A percentile compares a stretch with the other conserved stretches of the same genome.
These are phyloP conservation scores for Camptophora hylomeconis DNA, from an alignment of 2,329 filamentous ascomycete species.

Conservation along the genomic window DNA sequence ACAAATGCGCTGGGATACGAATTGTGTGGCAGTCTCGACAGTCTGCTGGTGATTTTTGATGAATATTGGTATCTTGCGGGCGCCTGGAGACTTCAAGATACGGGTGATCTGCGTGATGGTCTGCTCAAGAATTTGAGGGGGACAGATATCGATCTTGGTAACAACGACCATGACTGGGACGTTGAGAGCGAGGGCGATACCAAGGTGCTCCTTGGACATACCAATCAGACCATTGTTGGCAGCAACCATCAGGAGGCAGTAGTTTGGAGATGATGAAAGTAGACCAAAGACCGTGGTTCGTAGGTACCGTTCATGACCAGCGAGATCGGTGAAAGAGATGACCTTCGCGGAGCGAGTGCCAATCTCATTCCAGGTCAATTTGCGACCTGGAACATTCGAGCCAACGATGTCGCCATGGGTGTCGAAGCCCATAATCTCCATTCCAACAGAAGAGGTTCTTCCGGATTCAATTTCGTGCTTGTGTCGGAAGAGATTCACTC, in stretches of 20 bases:
- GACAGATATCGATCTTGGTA: constrained; percentile 97
- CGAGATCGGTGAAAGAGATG: constrained; percentile 89
- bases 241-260: constrained; percentile 95
- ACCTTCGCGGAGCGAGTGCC: constrained; percentile 90
- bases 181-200: constrained; percentile 85
- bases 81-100: constrained; percentile 86
- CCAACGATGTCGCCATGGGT: constrained; percentile 69
- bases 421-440: constrained; percentile 99
- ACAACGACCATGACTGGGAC: constrained; percentile 96
- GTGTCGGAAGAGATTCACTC: constrained; percentile 91
- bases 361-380: constrained; percentile 94
- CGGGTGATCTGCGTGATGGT: constrained; percentile 83
- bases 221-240: constrained; percentile 94
- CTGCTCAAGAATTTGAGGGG: constrained; percentile 85
- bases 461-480: constrained; percentile 97
- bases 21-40: constrained; percentile 89
- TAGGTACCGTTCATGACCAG: constrained; percentile 89
- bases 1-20: constrained; percentile 88
- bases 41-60: constrained; percentile 86
- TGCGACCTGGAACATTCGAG: constrained; percentile 70
- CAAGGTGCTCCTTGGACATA: constrained; percentile 96
- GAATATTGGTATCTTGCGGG: constrained; percentile 89
- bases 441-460: constrained; percentile 87
- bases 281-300: constrained; percentile 94
- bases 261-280: constrained; percentile 88